Percentiles rank a stretch among this genome's conserved stretches.
phyloP scores from a whole-genome alignment of 768 basidiomycete species.

The Gymnopilus dilepis region DNA sequence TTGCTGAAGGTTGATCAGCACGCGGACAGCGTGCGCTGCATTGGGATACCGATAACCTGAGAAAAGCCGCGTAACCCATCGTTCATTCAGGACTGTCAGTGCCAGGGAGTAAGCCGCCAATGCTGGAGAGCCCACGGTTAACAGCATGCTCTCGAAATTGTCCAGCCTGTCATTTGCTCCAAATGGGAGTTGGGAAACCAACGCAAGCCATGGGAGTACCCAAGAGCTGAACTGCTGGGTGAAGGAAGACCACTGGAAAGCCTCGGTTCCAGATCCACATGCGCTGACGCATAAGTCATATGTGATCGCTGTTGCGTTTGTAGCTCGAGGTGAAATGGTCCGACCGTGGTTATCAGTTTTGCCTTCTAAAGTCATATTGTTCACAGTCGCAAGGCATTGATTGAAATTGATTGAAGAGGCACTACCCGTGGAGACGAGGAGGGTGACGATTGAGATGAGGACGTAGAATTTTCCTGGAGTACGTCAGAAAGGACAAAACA shows the following conservation, averaged over 20 bases:
- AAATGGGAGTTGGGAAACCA: constrained; percentile 57
- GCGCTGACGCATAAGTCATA: constrained; percentile 34
- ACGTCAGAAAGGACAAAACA: too few relatives aligned
- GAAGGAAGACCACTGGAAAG: constrained; percentile 38
- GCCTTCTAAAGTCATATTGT: constrained; percentile 7
- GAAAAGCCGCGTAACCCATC: constrained; percentile 44
- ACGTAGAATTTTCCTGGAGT: too few relatives aligned
- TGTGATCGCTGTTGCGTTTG: constrained; percentile 34
- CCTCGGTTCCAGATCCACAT: constrained; percentile 32
- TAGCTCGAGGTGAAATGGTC: constrained; percentile 23
- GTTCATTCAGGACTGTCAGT: constrained; percentile 48
- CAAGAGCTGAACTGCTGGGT: constrained; percentile 48
- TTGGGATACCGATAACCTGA: constrained; percentile 36
- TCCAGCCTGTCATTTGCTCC: constrained; percentile 43
- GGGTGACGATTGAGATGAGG: too few relatives aligned
- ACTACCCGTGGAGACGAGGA: too few relatives aligned
- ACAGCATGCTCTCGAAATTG: constrained; percentile 46
- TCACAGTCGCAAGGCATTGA: constrained; percentile 2
- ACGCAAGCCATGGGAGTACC: constrained; percentile 54
- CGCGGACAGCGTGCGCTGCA: constrained; percentile 32
- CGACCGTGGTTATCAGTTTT: constrained; percentile 33
- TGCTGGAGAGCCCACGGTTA: constrained; percentile 49
- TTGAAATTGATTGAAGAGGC: background rate
- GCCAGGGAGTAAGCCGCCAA: constrained; percentile 52
- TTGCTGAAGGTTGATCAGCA: constrained; percentile 48